Percentiles rank a stretch among this genome's conserved stretches.
Evolutionary conservation across 306 rosid species (phyloP).

Genomic region (Cucumis sativus): Cucumber_9930_V3 NC_026661.2:3515501-3516000

Average conservation of each 20-base stretch:
- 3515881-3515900: not conserved
- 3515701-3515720: constrained; percentile 32
- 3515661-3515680: constrained; percentile 42
- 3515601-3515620: constrained; percentile 32
- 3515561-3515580: not conserved
- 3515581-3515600: not conserved
- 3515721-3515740: constrained; percentile 47
- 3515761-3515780: no score
- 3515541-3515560: not conserved
- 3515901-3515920: not conserved
- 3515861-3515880: no score
- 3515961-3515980: not conserved
- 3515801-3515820: no score
- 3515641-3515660: constrained; percentile 32
- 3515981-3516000: constrained; percentile 13
- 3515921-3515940: constrained; percentile 9
- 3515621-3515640: constrained; percentile 52
- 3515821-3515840: no score
- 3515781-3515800: no score
- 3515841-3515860: no score
- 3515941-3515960: constrained; percentile 8
- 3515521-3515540: not conserved
- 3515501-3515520: not conserved
- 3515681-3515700: constrained; percentile 27
- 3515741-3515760: not conserved